Base-by-base conservation (phyloP, 2,329 filamentous ascomycete species). In the Monosporascus ibericus region DNA sequence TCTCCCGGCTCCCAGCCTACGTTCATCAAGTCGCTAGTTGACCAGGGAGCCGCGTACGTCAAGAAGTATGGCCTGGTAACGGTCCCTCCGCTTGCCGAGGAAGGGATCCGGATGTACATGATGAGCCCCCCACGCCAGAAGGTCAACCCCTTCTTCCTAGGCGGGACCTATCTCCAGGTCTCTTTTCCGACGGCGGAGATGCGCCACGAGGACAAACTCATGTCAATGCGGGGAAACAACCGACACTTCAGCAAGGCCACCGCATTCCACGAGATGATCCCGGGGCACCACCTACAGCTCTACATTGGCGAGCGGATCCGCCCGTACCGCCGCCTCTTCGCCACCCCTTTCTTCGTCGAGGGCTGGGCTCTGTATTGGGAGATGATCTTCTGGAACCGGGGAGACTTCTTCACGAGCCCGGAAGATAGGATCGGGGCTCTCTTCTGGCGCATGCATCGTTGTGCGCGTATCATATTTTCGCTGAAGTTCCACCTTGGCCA, bases 291-390 rank as follows among this genome's bases (percentile, higher is more conserved):
- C 49, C 68, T 82, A 27, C 80, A 84, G 60, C 64, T 75, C 17
- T 75, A 77, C 63, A 70, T 77, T 60, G 74, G 72, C 17, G 64
- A 68, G 15, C 72, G 80, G 6, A 63, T 73, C 53, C 72, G 71
- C 18, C 71, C 73, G 3, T 78, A 84, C 62, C 73, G 80, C 5
- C 63, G 64, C 9, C 59, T 82, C 6, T 84, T 84, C 63, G 64
- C 69, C 30, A 84, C 80, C 1, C 78, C 80, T 0, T 84, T 84
- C 60, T 82, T 74, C 67, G 74, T 80, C 38, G 81, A 84, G 63
- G 81, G 81, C 18, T 84, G 80, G 80, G 76, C 80, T 9, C 72
- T 82, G 57, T 84, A 84, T 62, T 84, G 80, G 80, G 81, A 84
- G 65, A 70, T 82, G 58, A 62, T 81, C 18, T 69, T 85, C 17